These are phyloP conservation scores for Colletotrichum cereale DNA, from an alignment of 2,329 filamentous ascomycete species.

Conservation along the genomic window DNA sequence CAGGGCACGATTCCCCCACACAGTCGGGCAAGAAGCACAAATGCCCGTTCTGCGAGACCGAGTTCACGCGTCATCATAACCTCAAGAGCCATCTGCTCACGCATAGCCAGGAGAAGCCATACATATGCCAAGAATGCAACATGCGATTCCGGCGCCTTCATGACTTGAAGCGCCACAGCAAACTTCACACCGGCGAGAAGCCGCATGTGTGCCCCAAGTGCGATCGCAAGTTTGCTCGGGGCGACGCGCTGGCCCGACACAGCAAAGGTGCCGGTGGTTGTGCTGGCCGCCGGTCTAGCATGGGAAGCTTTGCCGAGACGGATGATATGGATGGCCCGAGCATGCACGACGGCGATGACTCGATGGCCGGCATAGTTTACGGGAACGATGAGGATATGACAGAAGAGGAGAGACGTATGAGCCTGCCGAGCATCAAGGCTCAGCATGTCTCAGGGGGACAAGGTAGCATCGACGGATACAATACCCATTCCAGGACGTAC, in stretches of 20 bases:
- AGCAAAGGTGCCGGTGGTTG: constrained; percentile 97
- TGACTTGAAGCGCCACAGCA: constrained; percentile 95
- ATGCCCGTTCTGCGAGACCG: constrained; percentile 95
- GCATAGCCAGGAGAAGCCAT: constrained; percentile 98
- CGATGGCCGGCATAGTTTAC: constrained; percentile 58
- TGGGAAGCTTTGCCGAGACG: constrained; percentile 84
- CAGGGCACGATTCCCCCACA: constrained; percentile 66
- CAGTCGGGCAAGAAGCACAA: constrained; percentile 85
- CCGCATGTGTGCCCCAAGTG: constrained; percentile 96
- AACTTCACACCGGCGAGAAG: constrained; percentile 95
- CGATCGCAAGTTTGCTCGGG: constrained; percentile 92
- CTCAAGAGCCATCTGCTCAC: constrained; percentile 97
- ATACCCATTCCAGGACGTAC: constrained; percentile 81
- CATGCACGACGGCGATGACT: constrained; percentile 64
- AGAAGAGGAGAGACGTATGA: constrained; percentile 73
- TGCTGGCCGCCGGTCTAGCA: constrained; percentile 88
- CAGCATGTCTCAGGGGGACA: constrained; percentile 72
- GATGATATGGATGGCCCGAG: constrained; percentile 75
- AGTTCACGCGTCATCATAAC: constrained; percentile 97
- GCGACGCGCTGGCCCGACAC: constrained; percentile 93
- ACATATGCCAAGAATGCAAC: constrained; percentile 91
- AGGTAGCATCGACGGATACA: constrained; percentile 61
- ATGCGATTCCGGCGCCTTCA: constrained; percentile 93
- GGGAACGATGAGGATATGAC: constrained; percentile 70
- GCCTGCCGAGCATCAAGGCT: constrained; percentile 80